A percentile compares a stretch with the other conserved stretches of the same genome.
Evolutionary conservation across 2,329 filamentous ascomycete genomes (phyloP).

Genomic region (Cladosporium sp.): DNA sequence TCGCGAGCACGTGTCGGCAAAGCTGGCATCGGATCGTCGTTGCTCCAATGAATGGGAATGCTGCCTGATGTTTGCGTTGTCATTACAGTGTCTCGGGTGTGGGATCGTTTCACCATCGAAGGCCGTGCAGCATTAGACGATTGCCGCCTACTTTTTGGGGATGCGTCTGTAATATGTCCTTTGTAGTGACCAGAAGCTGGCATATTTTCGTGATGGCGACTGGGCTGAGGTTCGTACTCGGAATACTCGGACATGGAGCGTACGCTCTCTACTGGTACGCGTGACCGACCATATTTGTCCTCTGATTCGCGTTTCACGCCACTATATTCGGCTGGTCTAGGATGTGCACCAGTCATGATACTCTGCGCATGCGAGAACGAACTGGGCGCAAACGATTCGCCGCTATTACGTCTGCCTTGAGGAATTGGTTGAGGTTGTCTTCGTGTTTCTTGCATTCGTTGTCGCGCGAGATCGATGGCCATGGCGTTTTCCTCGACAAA

Average conservation of each 20-base stretch:
- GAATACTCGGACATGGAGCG: conserved; percentile 20
- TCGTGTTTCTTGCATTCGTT: conserved; percentile 16
- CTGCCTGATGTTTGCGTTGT: conserved; percentile 26
- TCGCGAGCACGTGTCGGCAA: conserved; percentile 6
- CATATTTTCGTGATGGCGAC: neutral
- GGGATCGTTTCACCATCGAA: conserved; percentile 13
- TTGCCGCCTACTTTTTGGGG: neutral
- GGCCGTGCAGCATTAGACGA: conserved; percentile 13
- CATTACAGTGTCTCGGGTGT: conserved; percentile 9
- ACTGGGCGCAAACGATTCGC: neutral
- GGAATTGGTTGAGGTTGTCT: neutral
- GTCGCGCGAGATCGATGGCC: conserved; percentile 16
- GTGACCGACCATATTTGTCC: conserved; percentile 16
- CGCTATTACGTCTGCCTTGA: neutral
- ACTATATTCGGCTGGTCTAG: neutral
- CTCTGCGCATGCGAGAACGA: conserved; percentile 1
- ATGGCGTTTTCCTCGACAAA: conserved; percentile 16
- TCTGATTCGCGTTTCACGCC: conserved; percentile 1
- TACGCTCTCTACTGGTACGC: conserved; percentile 17
- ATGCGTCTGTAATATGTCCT: conserved; percentile 4
- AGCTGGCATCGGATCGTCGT: conserved; percentile 13
- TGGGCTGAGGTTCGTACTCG: conserved; percentile 32
- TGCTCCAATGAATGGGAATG: conserved; percentile 24
- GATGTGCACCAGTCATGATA: conserved; percentile 1
- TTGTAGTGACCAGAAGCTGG: neutral